Percentiles rank a stretch among this genome's conserved stretches.
Conservation (phyloP, 1,284 basidiomycete genomes). For the Ganoderma leucocontextum region DNA sequence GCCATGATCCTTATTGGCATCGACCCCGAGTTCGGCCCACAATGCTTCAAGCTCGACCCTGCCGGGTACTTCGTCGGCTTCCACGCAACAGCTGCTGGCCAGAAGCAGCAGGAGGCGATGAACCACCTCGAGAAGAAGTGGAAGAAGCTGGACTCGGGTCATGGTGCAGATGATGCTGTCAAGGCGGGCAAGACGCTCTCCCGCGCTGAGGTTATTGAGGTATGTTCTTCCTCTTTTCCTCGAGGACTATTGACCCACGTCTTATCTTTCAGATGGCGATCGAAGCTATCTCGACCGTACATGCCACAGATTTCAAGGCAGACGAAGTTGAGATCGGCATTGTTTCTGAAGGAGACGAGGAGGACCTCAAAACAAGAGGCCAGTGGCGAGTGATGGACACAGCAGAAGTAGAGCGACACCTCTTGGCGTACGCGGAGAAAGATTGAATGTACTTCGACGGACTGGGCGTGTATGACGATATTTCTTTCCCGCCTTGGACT, state of each 20-base stretch:
- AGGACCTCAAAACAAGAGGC: conserved; percentile 71
- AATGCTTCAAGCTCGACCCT: conserved; percentile 98
- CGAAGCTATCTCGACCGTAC: conserved; percentile 91
- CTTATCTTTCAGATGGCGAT: conserved; percentile 80
- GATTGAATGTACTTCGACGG: conserved; percentile 59
- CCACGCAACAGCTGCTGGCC: conserved; percentile 95
- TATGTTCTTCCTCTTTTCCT: conserved; percentile 43
- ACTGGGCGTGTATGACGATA: conserved; percentile 9
- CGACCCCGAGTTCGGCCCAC: conserved; percentile 91
- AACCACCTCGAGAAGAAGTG: conserved; percentile 99
- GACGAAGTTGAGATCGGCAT: conserved; percentile 91
- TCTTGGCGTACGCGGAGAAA: conserved; percentile 93
- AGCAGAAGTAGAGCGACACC: conserved; percentile 85
- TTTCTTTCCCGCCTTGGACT: neutral
- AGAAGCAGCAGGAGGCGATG: conserved; percentile 99
- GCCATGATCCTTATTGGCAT: conserved; percentile 97
- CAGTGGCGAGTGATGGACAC: conserved; percentile 87
- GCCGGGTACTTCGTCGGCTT: conserved; percentile 99
- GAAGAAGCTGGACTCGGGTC: conserved; percentile 89
- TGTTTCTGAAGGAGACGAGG: conserved; percentile 76
- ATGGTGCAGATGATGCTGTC: conserved; percentile 77
- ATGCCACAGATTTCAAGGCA: conserved; percentile 95
- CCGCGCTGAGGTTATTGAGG: conserved; percentile 85
- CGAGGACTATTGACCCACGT: neutral
- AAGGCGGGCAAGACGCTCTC: conserved; percentile 72